Evolutionary conservation across 148 eudicot species (phyloP), one percentile per base, ranked within the genome.

Genomic region (Persicaria maculosa): DNA sequence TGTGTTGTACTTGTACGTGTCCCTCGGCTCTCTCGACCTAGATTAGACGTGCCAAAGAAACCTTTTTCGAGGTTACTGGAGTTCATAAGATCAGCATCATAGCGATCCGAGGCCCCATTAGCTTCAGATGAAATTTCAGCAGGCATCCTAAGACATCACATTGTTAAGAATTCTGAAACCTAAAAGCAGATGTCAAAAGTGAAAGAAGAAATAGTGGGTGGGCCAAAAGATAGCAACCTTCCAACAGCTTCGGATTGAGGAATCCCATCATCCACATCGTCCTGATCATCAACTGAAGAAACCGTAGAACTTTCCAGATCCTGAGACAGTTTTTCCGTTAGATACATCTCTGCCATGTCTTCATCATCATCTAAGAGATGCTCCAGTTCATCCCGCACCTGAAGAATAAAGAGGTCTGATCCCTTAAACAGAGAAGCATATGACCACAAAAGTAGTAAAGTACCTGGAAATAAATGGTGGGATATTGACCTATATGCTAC

Each of bases 351-450:
- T 52, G 98, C 98, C 98, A 93, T 93, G 76, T 93, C 98, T 47
- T 88, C 98, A 79, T 93, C 98, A 67, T 91, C 98, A 78, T 91
- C 98, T 64, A 93, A 86, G 46, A 93, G 78, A 55, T 91, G 97
- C 79, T 93, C 98, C 68, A 93, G 81, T 87, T 93, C 98, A 85
- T 93, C 98, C 80, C 98, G 91, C 76, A 93, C 98, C 98, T 93
- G 82, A 44, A 74, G 77, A 72, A 48, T 8, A 77, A 74, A 72
- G 14, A 61, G 45, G 72, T 44, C 50, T 44, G 36, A 74, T 44
- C 25, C 44, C 20, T 44, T 58, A 76, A 10, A 75, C 53, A 36
- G 50, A 65, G 47, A 65, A 40, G 70, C 25, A 36, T 62, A 62
- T 10, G 68, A 44, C 4, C n/a, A 10, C 68, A 22, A 77, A 11